Conservation (phyloP, 2,329 filamentous ascomycete species). For the Venturia asperata region DNA sequence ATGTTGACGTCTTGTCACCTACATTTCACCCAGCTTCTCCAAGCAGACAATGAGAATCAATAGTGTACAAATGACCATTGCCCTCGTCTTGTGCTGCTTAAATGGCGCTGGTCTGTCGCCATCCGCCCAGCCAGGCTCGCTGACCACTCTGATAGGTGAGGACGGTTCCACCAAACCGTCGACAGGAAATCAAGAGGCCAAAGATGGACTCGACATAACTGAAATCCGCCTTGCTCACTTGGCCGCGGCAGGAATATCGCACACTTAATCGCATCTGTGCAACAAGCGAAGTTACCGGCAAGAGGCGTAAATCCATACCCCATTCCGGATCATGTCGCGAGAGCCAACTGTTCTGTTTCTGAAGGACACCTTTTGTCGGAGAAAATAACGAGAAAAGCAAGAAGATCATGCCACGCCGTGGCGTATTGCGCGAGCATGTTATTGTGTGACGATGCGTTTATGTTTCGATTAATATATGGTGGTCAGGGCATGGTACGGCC, state of each 20-base stretch:
- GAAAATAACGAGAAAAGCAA: neutral
- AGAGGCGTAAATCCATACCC: neutral
- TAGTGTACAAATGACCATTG: constrained; percentile 2
- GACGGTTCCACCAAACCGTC: neutral
- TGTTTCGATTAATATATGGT: neutral
- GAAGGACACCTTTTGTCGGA: neutral
- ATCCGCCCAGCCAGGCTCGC: neutral
- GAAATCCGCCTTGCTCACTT: neutral
- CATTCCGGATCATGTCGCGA: neutral
- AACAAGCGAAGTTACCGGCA: neutral
- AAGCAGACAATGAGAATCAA: neutral
- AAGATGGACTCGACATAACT: constrained; percentile 4
- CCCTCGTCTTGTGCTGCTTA: neutral
- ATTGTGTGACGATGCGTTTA: neutral
- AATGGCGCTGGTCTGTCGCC: neutral
- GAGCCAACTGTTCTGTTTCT: neutral
- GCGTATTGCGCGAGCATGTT: neutral
- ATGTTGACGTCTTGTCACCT: neutral
- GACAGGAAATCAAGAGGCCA: neutral
- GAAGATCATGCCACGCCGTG: neutral
- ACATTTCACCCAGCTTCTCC: neutral
- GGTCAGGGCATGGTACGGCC: neutral
- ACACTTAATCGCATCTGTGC: neutral
- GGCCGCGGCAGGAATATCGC: neutral
- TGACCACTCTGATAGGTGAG: neutral